Evolutionary conservation across 106 monocot genomes (phyloP).

Genomic region (Xerophyta viscosa): DNA sequence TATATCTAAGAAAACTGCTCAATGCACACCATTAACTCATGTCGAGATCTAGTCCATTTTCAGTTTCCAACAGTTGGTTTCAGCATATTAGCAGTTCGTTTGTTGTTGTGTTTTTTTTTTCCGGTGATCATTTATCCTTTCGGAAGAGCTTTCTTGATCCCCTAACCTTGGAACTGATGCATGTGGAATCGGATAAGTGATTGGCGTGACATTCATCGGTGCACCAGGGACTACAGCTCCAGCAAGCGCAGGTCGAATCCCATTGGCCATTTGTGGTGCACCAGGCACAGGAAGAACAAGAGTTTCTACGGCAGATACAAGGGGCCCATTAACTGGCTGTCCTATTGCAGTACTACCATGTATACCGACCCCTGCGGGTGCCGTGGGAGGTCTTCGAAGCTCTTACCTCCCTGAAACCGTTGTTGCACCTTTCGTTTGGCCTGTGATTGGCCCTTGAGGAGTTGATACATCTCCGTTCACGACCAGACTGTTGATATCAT

Average conservation of each 20-base stretch:
- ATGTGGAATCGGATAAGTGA: slow-evolving; percentile 33
- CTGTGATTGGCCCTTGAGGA: slow-evolving; percentile 50
- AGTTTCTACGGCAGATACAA: slow-evolving; percentile 52
- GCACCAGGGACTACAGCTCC: slow-evolving; percentile 50
- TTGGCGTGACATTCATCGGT: slow-evolving; percentile 18
- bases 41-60: too few species aligned
- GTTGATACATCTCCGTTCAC: slow-evolving; percentile 28
- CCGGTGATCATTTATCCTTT: too few species aligned
- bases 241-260: slow-evolving; percentile 18
- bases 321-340: slow-evolving; percentile 66
- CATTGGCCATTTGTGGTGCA: slow-evolving; percentile 40
- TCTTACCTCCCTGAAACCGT: slow-evolving; percentile 5
- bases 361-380: slow-evolving; percentile 17
- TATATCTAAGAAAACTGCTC: too few species aligned
- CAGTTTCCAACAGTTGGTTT: too few species aligned
- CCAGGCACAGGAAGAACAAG: slow-evolving; percentile 36
- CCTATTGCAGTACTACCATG: slow-evolving; percentile 54
- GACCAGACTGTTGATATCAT: slow-evolving; percentile 68
- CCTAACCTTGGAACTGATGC: slow-evolving; percentile 29
- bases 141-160: not conserved
- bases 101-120: too few species aligned
- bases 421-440: slow-evolving; percentile 23
- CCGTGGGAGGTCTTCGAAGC: slow-evolving; percentile 24
- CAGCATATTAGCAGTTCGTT: too few species aligned
- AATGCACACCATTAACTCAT: too few species aligned